phyloP scores from a whole-genome alignment of 2,329 filamentous ascomycete genomes.

The Lasiodiplodia theobromae region DNA sequence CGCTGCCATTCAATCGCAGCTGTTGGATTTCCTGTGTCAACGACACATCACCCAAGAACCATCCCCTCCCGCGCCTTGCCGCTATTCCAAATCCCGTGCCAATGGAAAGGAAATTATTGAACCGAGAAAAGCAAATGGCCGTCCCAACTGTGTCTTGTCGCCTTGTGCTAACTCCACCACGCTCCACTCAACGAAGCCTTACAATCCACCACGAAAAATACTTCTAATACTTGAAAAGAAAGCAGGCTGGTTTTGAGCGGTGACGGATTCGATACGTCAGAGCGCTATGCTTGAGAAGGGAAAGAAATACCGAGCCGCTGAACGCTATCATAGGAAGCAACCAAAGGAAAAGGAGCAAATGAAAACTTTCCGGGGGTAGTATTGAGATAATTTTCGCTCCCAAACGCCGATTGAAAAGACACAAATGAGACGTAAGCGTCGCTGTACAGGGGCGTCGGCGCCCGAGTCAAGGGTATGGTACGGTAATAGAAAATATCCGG shows the following conservation, averaged over 20 bases:
- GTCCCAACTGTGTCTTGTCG: conserved; percentile 19
- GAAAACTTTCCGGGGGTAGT: conserved; percentile 15
- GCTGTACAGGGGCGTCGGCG: conserved; percentile 26
- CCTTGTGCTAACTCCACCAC: conserved; percentile 5
- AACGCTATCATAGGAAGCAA: conserved; percentile 25
- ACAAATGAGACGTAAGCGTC: conserved; percentile 30
- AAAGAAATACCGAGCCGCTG: conserved; percentile 22
- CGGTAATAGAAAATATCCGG: conserved; percentile 24
- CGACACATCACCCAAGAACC: conserved; percentile 14
- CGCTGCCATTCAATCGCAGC: conserved; percentile 12
- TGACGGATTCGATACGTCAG: conserved; percentile 1
- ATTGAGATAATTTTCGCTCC: conserved; percentile 25
- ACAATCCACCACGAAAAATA: not conserved
- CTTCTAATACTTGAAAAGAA: not conserved
- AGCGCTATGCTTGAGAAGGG: conserved; percentile 21
- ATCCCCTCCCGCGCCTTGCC: conserved; percentile 14
- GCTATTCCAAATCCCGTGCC: conserved; percentile 17
- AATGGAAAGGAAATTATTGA: conserved; percentile 19
- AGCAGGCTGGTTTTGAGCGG: conserved; percentile 7
- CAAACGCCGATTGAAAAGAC: conserved; percentile 19
- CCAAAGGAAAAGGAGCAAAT: conserved; percentile 13
- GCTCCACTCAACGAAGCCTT: conserved; percentile 9
- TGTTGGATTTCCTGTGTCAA: conserved; percentile 17
- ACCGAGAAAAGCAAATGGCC: conserved; percentile 20
- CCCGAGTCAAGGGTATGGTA: conserved; percentile 29